Base-by-base conservation (phyloP, 2,329 filamentous ascomycete species). In the Pestalotiopsis sp. region DNA sequence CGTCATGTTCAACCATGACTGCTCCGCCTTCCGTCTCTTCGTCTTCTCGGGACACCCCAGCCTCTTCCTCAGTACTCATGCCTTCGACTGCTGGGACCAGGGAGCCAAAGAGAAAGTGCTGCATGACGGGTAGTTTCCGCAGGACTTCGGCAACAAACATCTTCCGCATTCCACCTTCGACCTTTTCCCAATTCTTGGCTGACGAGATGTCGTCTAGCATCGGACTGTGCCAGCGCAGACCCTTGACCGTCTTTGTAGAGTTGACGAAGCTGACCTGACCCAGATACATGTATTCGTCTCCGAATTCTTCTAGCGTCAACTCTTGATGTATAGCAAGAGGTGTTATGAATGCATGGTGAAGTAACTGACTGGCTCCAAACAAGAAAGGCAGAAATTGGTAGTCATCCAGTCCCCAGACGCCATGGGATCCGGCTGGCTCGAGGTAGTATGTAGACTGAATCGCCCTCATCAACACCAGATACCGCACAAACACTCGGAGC, bases 171-270 rank as follows among this genome's bases (percentile, higher is more conserved):
- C 96, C 96, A 31, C 87, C 92, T 79, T 98, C 95, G 64, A 99
- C 92, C 84, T 99, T 99, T 72, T 81, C 83, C 96, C 96, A 99
- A 52, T 87, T 93, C 79, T 93, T 95, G 17, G 95, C 92, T 1
- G 93, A 91, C 3, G 93, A 96, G 72, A 99, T 99, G 79, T 99
- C 96, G 78, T 99, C 96, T 20, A 99, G 88, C 97, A 99, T 98
- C 3, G 97, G 96, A 72, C 92, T 95, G 76, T 99, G 97, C 96
- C 96, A 99, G 59, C 96, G 88, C 70, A 99, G 83, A 1, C 95
- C 95, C 76, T 97, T 94, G 68, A 98, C 95, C 1, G 94, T 97
- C 85, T 99, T 99, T 69, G 97, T 97, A 73, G 91, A 93, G 81
- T 98, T 98, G 68, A 99, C 95, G 81, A 97, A 99, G 65, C 88